Percentiles rank a stretch among this genome's conserved stretches.
Evolutionary conservation across 495 filamentous ascomycete genomes (phyloP).

Genomic region (Trypethelium eluteriae): DNA sequence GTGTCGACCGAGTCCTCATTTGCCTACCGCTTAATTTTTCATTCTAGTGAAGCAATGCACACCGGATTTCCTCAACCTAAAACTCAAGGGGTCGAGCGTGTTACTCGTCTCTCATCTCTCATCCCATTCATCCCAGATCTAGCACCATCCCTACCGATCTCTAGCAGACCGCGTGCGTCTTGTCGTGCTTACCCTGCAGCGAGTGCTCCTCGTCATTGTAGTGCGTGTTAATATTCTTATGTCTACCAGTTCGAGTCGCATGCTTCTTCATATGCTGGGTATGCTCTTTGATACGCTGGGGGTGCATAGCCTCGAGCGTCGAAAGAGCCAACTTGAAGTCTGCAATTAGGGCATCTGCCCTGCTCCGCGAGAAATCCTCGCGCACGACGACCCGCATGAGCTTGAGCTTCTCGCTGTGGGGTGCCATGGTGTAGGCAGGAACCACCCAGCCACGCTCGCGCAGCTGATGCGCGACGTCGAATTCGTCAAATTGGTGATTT

Average conservation of each 20-base stretch:
- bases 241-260: constrained; percentile 46
- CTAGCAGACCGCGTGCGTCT: constrained; percentile 80
- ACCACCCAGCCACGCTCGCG: constrained; percentile 82
- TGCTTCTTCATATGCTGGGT: constrained; percentile 56
- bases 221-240: constrained; percentile 53
- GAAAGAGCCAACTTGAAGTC: constrained; percentile 67
- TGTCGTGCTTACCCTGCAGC: constrained; percentile 78
- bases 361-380: constrained; percentile 73
- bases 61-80: background rate
- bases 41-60: background rate
- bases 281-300: constrained; percentile 56
- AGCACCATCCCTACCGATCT: background rate
- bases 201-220: constrained; percentile 74
- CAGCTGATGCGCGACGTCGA: constrained; percentile 62
- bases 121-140: no score
- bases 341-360: constrained; percentile 62
- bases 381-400: constrained; percentile 83
- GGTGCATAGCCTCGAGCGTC: constrained; percentile 65
- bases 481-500: constrained; percentile 67
- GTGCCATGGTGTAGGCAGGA: constrained; percentile 92
- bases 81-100: background rate
- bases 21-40: background rate
- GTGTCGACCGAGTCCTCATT: background rate
- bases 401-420: constrained; percentile 66
- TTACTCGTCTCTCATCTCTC: background rate